phyloP scores from a whole-genome alignment of 331 rosid species.

The Malus hybrid region DNA sequence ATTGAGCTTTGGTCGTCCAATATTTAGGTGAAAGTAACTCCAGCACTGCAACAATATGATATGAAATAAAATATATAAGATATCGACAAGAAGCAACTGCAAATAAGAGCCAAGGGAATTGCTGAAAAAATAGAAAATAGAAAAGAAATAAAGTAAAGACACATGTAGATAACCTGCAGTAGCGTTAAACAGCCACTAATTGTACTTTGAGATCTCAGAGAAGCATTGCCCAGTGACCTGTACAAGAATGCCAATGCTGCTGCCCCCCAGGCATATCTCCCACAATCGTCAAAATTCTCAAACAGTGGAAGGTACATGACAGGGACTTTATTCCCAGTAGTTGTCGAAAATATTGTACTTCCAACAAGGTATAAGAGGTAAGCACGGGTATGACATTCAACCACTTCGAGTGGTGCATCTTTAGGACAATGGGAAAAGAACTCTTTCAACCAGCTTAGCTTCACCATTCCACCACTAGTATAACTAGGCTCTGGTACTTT shows the following conservation, averaged over 20 bases:
- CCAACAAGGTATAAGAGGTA: constrained; percentile 98
- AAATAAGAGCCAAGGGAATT: background rate
- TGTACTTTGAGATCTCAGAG: constrained; percentile 91
- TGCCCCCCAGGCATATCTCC: constrained; percentile 94
- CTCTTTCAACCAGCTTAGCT: constrained; percentile 98
- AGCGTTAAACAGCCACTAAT: constrained; percentile 97
- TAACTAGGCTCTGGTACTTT: constrained; percentile 74
- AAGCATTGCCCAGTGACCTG: constrained; percentile 98
- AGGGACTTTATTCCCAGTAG: constrained; percentile 98
- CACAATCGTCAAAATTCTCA: constrained; percentile 71
- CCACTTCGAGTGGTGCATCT: constrained; percentile 62
- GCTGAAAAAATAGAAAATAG: background rate
- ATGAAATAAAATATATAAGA: background rate
- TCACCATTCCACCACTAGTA: constrained; percentile 99
- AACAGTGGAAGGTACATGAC: constrained; percentile 98
- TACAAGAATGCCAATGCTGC: constrained; percentile 86
- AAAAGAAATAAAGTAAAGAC: background rate
- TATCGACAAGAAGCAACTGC: background rate
- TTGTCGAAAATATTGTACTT: constrained; percentile 94
- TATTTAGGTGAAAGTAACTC: constrained; percentile 94
- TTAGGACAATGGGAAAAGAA: constrained; percentile 77
- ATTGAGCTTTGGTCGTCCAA: constrained; percentile 95
- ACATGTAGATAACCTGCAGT: constrained; percentile 54
- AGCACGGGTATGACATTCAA: constrained; percentile 92
- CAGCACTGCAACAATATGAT: constrained; percentile 64